These are phyloP conservation scores for Saccharomycopsis hybrid DNA, from an alignment of 1,139 yeast species.

Conservation along the genomic window DNA sequence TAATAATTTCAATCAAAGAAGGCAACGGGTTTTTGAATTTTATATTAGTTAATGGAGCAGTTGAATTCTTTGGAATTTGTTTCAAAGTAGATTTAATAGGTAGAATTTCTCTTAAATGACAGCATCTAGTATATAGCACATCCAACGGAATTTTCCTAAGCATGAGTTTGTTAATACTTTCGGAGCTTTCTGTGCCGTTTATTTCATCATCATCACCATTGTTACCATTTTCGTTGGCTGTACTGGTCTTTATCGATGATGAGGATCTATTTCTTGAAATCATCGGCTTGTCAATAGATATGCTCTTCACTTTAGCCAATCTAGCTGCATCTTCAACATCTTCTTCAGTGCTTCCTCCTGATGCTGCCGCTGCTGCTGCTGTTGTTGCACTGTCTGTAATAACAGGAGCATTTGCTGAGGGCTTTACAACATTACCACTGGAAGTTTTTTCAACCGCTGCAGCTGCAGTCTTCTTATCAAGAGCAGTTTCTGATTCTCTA, in stretches of 20 bases:
- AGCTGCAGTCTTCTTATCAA: not conserved
- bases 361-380: conserved; percentile 5
- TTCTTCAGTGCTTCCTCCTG: not conserved
- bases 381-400: conserved; percentile 19
- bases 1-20: conserved; percentile 63
- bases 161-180: conserved; percentile 26
- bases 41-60: conserved; percentile 59
- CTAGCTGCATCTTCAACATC: conserved; percentile 33
- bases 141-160: conserved; percentile 45
- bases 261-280: conserved; percentile 31
- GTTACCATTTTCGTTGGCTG: too few relatives aligned
- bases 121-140: conserved; percentile 79
- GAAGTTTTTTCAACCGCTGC: not conserved
- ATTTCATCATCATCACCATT: conserved; percentile 28
- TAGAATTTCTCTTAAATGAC: conserved; percentile 84
- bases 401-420: not conserved
- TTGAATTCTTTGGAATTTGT: conserved; percentile 63
- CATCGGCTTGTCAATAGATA: conserved; percentile 49
- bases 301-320: conserved; percentile 37
- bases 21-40: conserved; percentile 70
- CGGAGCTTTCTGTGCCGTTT: conserved; percentile 22
- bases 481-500: conserved; percentile 26
- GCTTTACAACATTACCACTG: conserved; percentile 13
- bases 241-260: conserved; percentile 22
- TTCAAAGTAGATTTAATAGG: conserved; percentile 89